A percentile compares a stretch with the other conserved stretches of the same genome.
Evolutionary conservation across 192 early-diverging fungal species (phyloP).

Genomic region (Backusella liffmaniae): DNA sequence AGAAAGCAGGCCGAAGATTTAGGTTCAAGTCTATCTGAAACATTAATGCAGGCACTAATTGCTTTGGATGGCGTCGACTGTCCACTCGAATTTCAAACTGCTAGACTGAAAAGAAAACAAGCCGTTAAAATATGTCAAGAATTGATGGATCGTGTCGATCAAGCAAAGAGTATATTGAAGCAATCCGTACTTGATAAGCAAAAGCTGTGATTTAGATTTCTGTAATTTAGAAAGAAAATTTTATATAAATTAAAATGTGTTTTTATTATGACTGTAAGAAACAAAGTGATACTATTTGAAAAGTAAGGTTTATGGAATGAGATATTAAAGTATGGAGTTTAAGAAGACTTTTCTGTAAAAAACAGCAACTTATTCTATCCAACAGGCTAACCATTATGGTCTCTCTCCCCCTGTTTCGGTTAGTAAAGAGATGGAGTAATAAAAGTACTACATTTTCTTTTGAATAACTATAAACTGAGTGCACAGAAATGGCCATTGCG

Average conservation of each 20-base stretch:
- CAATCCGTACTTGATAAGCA: neutral
- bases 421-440: neutral
- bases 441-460: neutral
- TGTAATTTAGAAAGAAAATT: neutral
- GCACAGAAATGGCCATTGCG: neutral
- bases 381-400: neutral
- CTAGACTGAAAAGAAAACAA: constrained; percentile 68
- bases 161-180: constrained; percentile 42
- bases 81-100: constrained; percentile 66
- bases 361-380: neutral
- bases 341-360: neutral
- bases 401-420: neutral
- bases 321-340: neutral
- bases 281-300: neutral
- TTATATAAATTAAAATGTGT: neutral
- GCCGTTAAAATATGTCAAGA: constrained; percentile 71
- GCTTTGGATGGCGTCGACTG: constrained; percentile 73
- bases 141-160: constrained; percentile 77
- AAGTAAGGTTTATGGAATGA: neutral
- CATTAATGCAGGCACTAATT: constrained; percentile 76
- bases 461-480: neutral
- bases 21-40: constrained; percentile 66
- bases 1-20: constrained; percentile 66
- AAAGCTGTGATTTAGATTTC: neutral
- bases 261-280: neutral